A percentile compares a stretch with the other conserved stretches of the same genome.
Evolutionary conservation across 2,329 filamentous ascomycete genomes (phyloP).

Genomic region (Aspergillus ochraceoroseus): DNA sequence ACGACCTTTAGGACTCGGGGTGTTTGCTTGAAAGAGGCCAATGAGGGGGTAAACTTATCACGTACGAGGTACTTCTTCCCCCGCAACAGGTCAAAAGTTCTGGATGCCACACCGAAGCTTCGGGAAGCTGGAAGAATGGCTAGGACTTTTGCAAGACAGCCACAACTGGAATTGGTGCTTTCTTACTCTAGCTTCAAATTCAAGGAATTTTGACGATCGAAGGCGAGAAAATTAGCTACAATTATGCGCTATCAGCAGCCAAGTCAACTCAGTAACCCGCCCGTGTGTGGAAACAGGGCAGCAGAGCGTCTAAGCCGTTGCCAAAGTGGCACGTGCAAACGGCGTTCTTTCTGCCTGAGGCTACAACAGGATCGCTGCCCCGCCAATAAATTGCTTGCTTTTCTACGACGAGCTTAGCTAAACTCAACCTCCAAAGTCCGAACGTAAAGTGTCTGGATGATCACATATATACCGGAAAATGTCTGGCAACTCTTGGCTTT

Average conservation of each 20-base stretch:
- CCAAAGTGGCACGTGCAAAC: conserved; percentile 20
- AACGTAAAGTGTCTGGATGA: too few species aligned
- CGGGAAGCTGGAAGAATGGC: conserved; percentile 13
- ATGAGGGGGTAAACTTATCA: conserved; percentile 7
- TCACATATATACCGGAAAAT: too few species aligned
- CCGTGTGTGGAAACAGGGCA: conserved; percentile 4
- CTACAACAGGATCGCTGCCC: conserved; percentile 7
- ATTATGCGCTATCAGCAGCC: not conserved
- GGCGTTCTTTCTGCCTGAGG: conserved; percentile 21
- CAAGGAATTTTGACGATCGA: not conserved
- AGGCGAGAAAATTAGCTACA: too few species aligned
- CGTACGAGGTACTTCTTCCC: conserved; percentile 6
- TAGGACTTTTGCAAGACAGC: conserved; percentile 5
- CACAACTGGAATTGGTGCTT: conserved; percentile 1
- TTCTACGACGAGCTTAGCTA: not conserved
- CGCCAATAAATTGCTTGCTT: conserved; percentile 5
- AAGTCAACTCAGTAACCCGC: too few species aligned
- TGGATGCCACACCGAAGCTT: conserved; percentile 12
- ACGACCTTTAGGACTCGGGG: not conserved
- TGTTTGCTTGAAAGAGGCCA: conserved; percentile 1
- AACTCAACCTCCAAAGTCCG: conserved; percentile 6
- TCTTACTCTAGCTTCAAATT: not conserved
- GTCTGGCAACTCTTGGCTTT: too few species aligned
- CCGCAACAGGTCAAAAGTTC: conserved; percentile 15
- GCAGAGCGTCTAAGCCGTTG: conserved; percentile 2